Evolutionary conservation across 2,329 filamentous ascomycete species (phyloP), one percentile per base, ranked within the genome.

Genomic region (Microdochium nivale): DNA sequence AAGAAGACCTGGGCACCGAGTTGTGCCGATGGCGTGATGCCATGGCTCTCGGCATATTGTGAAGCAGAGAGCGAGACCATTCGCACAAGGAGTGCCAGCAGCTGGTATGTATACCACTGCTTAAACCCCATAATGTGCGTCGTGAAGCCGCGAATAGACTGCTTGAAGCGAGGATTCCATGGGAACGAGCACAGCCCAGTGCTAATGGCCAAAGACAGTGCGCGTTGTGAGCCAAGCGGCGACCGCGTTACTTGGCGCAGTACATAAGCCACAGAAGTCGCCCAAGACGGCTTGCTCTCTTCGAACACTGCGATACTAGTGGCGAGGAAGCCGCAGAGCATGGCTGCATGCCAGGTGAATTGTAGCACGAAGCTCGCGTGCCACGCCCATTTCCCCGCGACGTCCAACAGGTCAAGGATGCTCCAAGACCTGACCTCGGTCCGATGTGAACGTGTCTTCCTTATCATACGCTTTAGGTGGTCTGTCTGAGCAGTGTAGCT

Each of bases 401-500:
- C 53, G 56, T 76, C 67, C 57, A 75, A 58, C 49, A 67, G 57
- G 54, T 80, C 75, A 21, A 80, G 58, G 16, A 62, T 53, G 1
- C 73, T 71, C 23, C 64, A 60, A 56, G 65, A 58, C 61, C 69
- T 65, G n/a, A 67, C 60, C n/a, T 62, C 60, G 9, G 70, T 67
- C 56, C 71, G 74, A 25, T 70, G 72, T 54, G 64, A 73, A 53
- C 71, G 70, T 48, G 76, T 84, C 58, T 80, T 81, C 47, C 89
- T 83, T 70, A 95, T 82, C 74, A 89, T 83, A 55, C 86, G 80
- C 49, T 86, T 78, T 30, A 95, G 68, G 56, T 90, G 80, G 59
- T 95, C 89, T n/a, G 88, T 86, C 67, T 89, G 88, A 25, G 90
- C 90, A 30, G 84, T 86, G 64, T 95, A 95, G 9, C 81, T 85